These are phyloP conservation scores for Trichoderma cornu-damae DNA, from an alignment of 2,329 filamentous ascomycete species.

Conservation along the genomic window DNA sequence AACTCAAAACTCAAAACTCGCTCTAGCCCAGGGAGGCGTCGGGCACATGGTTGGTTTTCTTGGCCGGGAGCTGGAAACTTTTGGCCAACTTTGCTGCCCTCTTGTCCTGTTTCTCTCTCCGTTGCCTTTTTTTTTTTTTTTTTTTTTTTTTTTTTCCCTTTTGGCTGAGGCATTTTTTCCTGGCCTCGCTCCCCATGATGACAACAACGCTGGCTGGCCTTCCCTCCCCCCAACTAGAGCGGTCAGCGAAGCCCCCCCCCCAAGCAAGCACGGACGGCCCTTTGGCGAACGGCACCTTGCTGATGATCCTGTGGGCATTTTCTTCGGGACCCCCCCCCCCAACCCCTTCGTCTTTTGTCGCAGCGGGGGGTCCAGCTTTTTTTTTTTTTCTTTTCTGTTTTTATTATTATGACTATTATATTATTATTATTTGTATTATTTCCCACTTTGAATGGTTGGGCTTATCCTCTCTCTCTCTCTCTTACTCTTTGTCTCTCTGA, in stretches of 20 bases:
- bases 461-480: no score
- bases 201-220: constrained; percentile 5
- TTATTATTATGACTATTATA: no score
- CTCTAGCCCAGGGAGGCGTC: no score
- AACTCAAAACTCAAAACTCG: neutral
- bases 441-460: no score
- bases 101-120: neutral
- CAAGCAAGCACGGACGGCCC: constrained; percentile 1
- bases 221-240: neutral
- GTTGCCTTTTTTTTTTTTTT: neutral
- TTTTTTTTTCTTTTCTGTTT: neutral
- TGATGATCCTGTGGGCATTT: constrained; percentile 12
- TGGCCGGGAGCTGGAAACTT: neutral
- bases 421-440: no score
- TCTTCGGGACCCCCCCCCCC: neutral
- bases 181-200: constrained; percentile 5
- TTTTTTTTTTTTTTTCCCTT: neutral
- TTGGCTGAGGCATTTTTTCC: constrained; percentile 11
- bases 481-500: no score
- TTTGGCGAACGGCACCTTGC: constrained; percentile 3
- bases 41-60: no score
- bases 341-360: neutral
- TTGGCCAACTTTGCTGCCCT: neutral
- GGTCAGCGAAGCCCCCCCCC: constrained; percentile 6
- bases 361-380: neutral